Conservation (phyloP, 192 early-diverging fungal genomes). For the Umbelopsis vinacea region DNA sequence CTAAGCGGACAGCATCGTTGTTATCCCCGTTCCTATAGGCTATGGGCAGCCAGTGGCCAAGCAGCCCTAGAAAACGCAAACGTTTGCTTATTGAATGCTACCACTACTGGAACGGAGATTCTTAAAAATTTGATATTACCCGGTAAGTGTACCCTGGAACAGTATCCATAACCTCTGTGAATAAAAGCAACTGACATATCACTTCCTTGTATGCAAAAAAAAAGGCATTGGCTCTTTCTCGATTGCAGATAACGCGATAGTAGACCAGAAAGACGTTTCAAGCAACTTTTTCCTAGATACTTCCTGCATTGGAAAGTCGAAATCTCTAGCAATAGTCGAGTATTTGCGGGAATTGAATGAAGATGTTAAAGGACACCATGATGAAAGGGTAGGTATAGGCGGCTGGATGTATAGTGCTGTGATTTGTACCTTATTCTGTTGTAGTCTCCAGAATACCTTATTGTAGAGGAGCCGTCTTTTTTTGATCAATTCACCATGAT, state of each 20-base stretch:
- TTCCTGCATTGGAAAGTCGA: constrained; percentile 63
- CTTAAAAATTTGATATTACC: constrained; percentile 97
- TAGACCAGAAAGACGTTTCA: constrained; percentile 72
- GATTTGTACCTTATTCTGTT: neutral
- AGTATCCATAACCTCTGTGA: neutral
- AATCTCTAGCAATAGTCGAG: constrained; percentile 64
- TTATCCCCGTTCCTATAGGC: constrained; percentile 51
- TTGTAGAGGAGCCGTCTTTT: constrained; percentile 56
- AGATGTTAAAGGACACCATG: constrained; percentile 69
- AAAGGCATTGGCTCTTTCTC: constrained; percentile 91
- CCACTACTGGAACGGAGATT: constrained; percentile 85
- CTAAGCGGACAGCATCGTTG: too few species aligned
- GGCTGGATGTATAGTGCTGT: neutral
- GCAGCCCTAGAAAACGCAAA: constrained; percentile 80
- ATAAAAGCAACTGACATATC: neutral
- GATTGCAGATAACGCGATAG: constrained; percentile 74
- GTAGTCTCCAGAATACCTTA: constrained; percentile 51
- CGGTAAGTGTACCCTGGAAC: constrained; percentile 56
- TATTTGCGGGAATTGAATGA: constrained; percentile 88
- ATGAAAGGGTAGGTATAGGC: constrained; percentile 55
- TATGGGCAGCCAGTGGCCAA: constrained; percentile 96
- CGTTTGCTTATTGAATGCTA: constrained; percentile 84
- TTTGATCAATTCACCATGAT: constrained; percentile 76
- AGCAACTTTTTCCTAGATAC: constrained; percentile 93
- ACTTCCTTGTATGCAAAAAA: neutral